Percentiles rank a stretch among this genome's conserved stretches.
Conservation (phyloP, 352 stramenopile species). For the Blastocystis sp. region DNA sequence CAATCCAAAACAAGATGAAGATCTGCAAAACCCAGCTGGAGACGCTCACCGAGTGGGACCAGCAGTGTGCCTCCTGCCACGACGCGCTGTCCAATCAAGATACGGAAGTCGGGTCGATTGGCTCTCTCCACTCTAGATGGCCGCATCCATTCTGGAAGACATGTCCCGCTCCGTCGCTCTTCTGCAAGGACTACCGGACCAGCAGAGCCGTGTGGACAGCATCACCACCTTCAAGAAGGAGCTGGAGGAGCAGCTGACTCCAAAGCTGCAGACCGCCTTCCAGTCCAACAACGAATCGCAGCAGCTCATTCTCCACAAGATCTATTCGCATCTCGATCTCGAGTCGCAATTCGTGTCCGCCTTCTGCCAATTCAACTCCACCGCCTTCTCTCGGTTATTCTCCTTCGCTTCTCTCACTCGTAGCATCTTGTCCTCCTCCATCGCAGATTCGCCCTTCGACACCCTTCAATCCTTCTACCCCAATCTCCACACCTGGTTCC, state of each 20-base stretch:
- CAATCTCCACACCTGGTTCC: constrained; percentile 9
- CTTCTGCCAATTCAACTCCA: background rate
- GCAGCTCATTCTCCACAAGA: constrained; percentile 7
- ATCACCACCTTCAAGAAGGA: background rate
- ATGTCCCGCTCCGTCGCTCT: background rate
- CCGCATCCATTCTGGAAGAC: constrained; percentile 15
- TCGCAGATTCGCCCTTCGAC: background rate
- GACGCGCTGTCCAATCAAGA: constrained; percentile 12
- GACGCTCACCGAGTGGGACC: constrained; percentile 27
- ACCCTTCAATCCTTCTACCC: constrained; percentile 22
- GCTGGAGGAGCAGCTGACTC: constrained; percentile 9
- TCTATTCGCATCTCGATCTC: constrained; percentile 17
- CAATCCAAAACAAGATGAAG: constrained; percentile 10
- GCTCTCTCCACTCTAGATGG: background rate
- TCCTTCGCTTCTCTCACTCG: background rate
- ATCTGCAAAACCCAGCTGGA: constrained; percentile 11
- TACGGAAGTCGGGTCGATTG: background rate
- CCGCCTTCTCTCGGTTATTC: background rate
- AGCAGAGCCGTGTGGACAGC: background rate
- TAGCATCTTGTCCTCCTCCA: constrained; percentile 5
- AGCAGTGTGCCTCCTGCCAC: constrained; percentile 8
- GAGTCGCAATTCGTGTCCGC: constrained; percentile 28
- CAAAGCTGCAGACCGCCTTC: constrained; percentile 1
- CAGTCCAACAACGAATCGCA: background rate
- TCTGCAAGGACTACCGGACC: background rate